These are phyloP conservation scores for Bruguiera gymnorhiza DNA, from an alignment of 345 rosid species.

Conservation along the genomic window DNA sequence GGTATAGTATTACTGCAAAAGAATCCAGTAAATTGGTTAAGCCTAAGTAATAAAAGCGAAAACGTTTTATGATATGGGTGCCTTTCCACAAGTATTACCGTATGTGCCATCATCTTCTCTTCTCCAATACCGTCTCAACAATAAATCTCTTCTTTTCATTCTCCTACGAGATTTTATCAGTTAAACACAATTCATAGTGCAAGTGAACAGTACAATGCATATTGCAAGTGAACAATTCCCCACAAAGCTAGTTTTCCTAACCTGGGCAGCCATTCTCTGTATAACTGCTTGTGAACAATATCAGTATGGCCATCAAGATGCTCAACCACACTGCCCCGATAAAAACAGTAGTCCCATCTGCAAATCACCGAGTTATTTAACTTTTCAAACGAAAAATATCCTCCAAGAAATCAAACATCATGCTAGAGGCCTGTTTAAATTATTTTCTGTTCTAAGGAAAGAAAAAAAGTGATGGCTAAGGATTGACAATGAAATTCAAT, in stretches of 20 bases:
- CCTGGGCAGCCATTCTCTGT: slow-evolving; percentile 86
- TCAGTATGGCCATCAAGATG: slow-evolving; percentile 93
- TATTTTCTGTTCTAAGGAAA: too few species aligned
- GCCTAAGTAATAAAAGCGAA: neutral
- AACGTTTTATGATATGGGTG: slow-evolving; percentile 8
- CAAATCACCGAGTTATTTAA: slow-evolving; percentile 21
- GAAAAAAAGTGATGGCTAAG: too few species aligned
- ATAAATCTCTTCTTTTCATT: slow-evolving; percentile 73
- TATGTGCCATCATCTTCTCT: slow-evolving; percentile 96
- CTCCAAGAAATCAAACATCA: neutral
- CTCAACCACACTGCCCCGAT: slow-evolving; percentile 69
- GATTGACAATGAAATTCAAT: too few species aligned
- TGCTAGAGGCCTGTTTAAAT: neutral
- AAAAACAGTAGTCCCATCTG: slow-evolving; percentile 93
- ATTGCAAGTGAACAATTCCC: neutral
- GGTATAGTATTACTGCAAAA: slow-evolving; percentile 73
- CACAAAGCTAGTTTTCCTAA: slow-evolving; percentile 19
- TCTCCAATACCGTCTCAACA: slow-evolving; percentile 89
- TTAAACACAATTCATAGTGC: slow-evolving; percentile 2
- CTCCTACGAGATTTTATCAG: slow-evolving; percentile 43
- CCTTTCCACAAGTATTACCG: slow-evolving; percentile 40
- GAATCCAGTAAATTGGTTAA: slow-evolving; percentile 16
- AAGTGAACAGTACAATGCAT: neutral
- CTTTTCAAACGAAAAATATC: neutral
- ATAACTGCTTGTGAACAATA: slow-evolving; percentile 58